Base-by-base conservation (phyloP, 495 filamentous ascomycete genomes). In the Aspergillus coremiiformis region DNA sequence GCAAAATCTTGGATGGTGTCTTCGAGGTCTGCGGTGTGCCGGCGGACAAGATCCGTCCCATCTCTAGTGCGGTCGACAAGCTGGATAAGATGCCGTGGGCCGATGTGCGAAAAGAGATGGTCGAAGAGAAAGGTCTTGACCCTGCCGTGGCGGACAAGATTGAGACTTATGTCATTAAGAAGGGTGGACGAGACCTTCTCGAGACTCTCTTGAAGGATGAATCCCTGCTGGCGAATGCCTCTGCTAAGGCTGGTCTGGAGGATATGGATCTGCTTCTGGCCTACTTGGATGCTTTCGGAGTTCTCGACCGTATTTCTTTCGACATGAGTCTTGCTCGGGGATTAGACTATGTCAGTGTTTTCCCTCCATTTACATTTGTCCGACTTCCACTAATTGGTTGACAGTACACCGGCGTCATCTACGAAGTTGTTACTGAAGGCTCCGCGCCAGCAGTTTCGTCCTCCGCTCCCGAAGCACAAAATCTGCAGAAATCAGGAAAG, bases 1-100 rank as follows among this genome's bases (percentile, higher is more conserved):
- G 92, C 46, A 94, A 95, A 66, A 90, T 96, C 27, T 78, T 97
- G 33, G 92, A 97, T 54, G 92, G 92, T 32, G 76, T 97, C 43
- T 97, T 97, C 66, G 78, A 84, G 58, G 86, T 96, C 15, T 91
- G 86, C 59, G 91, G 92, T 50, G 92, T 97, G 17, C 90, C 92
- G 1, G 72, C 75, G 32, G 84, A 94, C 42, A 90, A 93, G 74
- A 84, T 95, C 52, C 79, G 92, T 15, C 80, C 83, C 9, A 96
- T 96, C 56, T 90, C 85, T 12, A 89, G 84, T 21, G 92, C 92
- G 4, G 92, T 97, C 14, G 92, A 97, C 72, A 97, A 97, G 76
- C 73, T 97, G 43, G 92, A 97, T 68, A 97, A 97, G 73, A 72
- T 84, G 62, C 84, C 89, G 0, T 96, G 90, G 89, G 82, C 80